A percentile compares a stretch with the other conserved stretches of the same genome.
These are phyloP conservation scores for Filosporella fistucella DNA, from an alignment of 495 filamentous ascomycete species.

Conservation along the genomic window DNA sequence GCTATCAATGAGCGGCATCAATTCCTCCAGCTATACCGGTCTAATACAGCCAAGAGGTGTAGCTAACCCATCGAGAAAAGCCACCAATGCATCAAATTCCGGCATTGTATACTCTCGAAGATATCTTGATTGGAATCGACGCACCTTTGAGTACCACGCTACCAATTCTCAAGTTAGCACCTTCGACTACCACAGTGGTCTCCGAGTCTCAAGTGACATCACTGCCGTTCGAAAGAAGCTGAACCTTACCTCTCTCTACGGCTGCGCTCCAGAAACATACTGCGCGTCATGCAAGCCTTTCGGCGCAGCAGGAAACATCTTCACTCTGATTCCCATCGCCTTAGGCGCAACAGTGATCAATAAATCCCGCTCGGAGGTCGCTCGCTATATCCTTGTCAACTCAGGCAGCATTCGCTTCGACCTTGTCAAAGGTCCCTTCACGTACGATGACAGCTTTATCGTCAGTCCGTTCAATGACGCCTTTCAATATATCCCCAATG, in stretches of 20 bases:
- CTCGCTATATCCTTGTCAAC: conserved; percentile 66
- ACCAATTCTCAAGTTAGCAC: conserved; percentile 47
- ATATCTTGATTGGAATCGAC: conserved; percentile 85
- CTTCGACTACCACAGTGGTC: conserved; percentile 67
- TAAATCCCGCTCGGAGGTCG: conserved; percentile 34
- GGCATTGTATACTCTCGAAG: conserved; percentile 54
- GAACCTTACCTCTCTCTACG: conserved; percentile 57
- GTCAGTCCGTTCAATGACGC: conserved; percentile 74
- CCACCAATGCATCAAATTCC: conserved; percentile 26
- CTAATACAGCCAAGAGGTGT: conserved; percentile 7
- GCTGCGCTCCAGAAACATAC: conserved; percentile 66
- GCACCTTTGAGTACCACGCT: conserved; percentile 71
- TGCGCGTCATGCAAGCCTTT: conserved; percentile 66
- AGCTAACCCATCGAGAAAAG: conserved; percentile 29
- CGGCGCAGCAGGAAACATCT: conserved; percentile 56
- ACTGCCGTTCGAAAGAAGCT: conserved; percentile 55
- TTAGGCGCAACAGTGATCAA: conserved; percentile 54
- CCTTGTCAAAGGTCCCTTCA: conserved; percentile 77
- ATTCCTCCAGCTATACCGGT: conserved; percentile 18
- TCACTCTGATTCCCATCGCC: conserved; percentile 58
- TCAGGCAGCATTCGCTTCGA: conserved; percentile 81
- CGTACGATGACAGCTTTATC: conserved; percentile 70
- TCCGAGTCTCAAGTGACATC: conserved; percentile 60
- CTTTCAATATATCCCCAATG: conserved; percentile 63
- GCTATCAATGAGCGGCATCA: conserved; percentile 69